phyloP scores from a whole-genome alignment of 805 yeast species.

The Ogataea parapolymorpha region DNA sequence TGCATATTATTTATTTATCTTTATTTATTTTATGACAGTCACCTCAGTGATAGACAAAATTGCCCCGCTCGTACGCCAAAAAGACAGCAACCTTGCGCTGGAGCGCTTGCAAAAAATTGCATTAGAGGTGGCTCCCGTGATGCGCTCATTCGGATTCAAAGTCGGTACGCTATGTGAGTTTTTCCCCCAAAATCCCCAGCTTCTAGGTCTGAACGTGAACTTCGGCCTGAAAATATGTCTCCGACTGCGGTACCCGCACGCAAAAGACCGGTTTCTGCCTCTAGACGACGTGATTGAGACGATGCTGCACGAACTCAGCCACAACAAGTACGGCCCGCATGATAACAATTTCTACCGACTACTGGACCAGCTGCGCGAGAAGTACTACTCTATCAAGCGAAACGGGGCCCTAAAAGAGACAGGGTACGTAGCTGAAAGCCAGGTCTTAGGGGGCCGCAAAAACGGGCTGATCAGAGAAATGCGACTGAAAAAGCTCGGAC shows the following conservation, averaged over 20 bases:
- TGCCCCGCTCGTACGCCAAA: constrained; percentile 47
- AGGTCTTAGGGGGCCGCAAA: constrained; percentile 39
- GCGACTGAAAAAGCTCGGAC: constrained; percentile 40
- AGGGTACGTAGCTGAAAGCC: constrained; percentile 49
- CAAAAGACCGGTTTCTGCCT: constrained; percentile 54
- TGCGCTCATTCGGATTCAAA: constrained; percentile 61
- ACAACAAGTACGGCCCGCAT: constrained; percentile 78
- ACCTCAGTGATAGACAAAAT: constrained; percentile 26
- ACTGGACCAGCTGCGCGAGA: constrained; percentile 56
- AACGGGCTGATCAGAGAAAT: constrained; percentile 32
- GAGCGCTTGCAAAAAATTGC: constrained; percentile 68
- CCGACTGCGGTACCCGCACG: constrained; percentile 59
- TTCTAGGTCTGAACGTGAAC: constrained; percentile 83
- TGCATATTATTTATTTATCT: no score
- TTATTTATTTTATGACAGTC: not conserved
- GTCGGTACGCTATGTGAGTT: constrained; percentile 76
- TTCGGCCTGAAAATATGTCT: constrained; percentile 69
- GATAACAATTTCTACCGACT: constrained; percentile 64
- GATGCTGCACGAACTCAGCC: constrained; percentile 84
- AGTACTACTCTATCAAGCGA: constrained; percentile 44
- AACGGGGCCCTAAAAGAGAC: constrained; percentile 42
- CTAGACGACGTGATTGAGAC: constrained; percentile 71
- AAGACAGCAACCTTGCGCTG: constrained; percentile 46
- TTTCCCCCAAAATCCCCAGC: constrained; percentile 61
- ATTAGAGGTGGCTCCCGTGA: constrained; percentile 69